Conservation (phyloP, 2,329 filamentous ascomycete genomes). For the Xylaria sp. region DNA sequence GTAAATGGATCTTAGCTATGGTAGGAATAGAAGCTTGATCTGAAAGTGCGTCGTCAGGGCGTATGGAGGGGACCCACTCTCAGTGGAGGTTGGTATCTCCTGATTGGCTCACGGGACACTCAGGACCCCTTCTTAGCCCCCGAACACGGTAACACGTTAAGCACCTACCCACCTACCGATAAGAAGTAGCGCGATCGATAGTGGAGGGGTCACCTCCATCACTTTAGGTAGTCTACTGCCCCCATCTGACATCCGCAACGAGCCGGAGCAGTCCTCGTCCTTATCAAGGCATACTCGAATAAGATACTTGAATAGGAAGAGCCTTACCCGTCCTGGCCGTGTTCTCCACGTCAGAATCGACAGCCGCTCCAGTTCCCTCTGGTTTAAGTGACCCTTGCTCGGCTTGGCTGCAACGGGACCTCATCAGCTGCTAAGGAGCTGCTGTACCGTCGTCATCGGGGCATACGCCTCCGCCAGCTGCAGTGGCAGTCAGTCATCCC, state of each 20-base stretch:
- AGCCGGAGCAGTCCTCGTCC: not conserved
- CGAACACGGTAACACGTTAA: not conserved
- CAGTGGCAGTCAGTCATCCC: conserved; percentile 4
- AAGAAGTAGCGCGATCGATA: not conserved
- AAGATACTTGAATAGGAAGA: not conserved
- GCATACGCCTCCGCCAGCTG: conserved; percentile 32
- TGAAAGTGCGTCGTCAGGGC: conserved; percentile 3
- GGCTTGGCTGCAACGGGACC: conserved; percentile 28
- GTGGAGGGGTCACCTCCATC: not conserved
- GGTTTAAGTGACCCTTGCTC: conserved; percentile 4
- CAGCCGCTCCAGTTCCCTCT: not conserved
- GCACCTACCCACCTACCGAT: conserved; percentile 9
- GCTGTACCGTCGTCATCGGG: conserved; percentile 37
- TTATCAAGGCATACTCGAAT: conserved; percentile 1
- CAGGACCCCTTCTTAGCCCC: not conserved
- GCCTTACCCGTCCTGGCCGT: conserved; percentile 11
- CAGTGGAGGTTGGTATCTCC: not conserved
- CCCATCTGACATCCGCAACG: conserved; percentile 1
- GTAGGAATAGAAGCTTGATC: too few species aligned
- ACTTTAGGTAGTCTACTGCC: not conserved
- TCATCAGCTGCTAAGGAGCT: conserved; percentile 26
- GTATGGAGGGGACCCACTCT: not conserved
- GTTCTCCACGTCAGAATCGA: conserved; percentile 24
- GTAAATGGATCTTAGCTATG: too few species aligned
- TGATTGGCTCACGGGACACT: conserved; percentile 2